Percentiles rank a stretch among this genome's conserved stretches.
Evolutionary conservation across 1,284 basidiomycete genomes (phyloP).

Genomic region (Ganoderma meredithae): DNA sequence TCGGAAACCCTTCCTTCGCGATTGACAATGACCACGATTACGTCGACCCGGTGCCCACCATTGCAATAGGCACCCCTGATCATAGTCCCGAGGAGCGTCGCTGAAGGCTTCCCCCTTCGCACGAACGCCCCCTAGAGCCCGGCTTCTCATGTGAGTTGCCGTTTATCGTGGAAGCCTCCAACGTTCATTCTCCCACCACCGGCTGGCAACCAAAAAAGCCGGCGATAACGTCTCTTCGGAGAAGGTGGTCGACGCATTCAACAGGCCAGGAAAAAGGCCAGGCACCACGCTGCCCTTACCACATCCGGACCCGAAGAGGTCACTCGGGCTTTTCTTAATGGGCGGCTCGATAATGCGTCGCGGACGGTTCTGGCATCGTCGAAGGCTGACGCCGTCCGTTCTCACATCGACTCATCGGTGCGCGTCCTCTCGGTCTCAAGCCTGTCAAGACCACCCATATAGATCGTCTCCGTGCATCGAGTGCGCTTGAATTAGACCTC

Average conservation of each 20-base stretch:
- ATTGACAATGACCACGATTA: not conserved
- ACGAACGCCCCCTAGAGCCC: not conserved
- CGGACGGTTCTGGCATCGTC: not conserved
- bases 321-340: not conserved
- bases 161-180: not conserved
- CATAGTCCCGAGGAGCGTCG: not conserved
- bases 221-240: not conserved
- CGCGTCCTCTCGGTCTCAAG: not conserved
- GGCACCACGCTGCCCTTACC: not conserved
- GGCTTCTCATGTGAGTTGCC: not conserved
- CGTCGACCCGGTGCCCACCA: not conserved
- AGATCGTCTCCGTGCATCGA: not conserved
- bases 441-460: constrained; percentile 7
- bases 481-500: not conserved
- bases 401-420: not conserved
- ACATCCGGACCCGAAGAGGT: not conserved
- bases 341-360: not conserved
- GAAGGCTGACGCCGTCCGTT: not conserved
- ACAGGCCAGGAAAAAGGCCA: not conserved
- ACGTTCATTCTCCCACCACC: not conserved
- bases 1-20: not conserved
- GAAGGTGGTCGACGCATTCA: not conserved
- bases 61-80: not conserved
- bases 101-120: not conserved
- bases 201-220: not conserved